These are phyloP conservation scores for Aquilaria agallochum DNA, from an alignment of 441 rosid species.

Conservation along the genomic window DNA sequence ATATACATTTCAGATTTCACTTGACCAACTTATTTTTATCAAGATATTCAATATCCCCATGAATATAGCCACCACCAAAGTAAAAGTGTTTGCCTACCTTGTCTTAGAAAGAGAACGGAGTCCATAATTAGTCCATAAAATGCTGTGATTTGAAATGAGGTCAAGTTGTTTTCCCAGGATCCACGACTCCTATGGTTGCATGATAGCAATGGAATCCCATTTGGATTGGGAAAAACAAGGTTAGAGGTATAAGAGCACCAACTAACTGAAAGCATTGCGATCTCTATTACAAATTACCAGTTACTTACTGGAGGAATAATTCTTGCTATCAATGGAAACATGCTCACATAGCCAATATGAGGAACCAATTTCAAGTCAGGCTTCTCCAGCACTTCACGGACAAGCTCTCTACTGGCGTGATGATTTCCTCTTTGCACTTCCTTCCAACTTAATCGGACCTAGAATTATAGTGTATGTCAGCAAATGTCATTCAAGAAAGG, in stretches of 20 bases:
- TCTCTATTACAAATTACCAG: background rate
- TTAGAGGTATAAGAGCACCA: slow-evolving; percentile 1
- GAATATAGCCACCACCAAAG: too few relatives aligned
- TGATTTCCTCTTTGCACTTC: slow-evolving; percentile 50
- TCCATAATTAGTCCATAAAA: slow-evolving; percentile 85
- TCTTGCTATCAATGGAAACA: slow-evolving; percentile 88
- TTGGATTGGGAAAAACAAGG: background rate
- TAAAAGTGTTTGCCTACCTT: slow-evolving; percentile 38
- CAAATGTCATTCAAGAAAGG: background rate
- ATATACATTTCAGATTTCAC: background rate
- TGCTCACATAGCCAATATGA: slow-evolving; percentile 93
- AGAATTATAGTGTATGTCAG: slow-evolving; percentile 17
- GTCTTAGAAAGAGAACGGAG: slow-evolving; percentile 89
- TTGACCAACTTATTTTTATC: background rate
- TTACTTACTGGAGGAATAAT: slow-evolving; percentile 87
- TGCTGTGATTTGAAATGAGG: slow-evolving; percentile 68
- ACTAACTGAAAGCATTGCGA: background rate
- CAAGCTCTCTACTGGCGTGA: slow-evolving; percentile 62
- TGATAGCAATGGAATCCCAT: slow-evolving; percentile 5
- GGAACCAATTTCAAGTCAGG: slow-evolving; percentile 79
- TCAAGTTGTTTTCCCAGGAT: slow-evolving; percentile 91
- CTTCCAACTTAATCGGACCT: slow-evolving; percentile 93
- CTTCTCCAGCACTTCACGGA: slow-evolving; percentile 62
- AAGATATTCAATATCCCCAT: too few relatives aligned
- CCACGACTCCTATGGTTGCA: slow-evolving; percentile 62